Conservation (phyloP, 345 rosid species). For the Populus nigra region DNA sequence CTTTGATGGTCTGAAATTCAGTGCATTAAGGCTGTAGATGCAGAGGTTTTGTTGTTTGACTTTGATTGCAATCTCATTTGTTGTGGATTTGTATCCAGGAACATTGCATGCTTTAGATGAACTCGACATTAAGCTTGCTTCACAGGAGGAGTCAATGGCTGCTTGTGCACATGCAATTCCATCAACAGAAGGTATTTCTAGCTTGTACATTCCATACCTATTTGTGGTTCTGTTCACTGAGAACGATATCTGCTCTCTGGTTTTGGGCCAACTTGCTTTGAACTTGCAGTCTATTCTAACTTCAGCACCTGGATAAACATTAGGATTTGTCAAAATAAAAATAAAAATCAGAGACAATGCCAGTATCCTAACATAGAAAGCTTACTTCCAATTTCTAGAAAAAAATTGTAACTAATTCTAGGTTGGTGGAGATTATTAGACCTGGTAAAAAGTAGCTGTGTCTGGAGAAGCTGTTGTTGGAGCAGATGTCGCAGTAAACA, state of each 20-base stretch:
- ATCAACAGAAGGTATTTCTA: conserved; percentile 71
- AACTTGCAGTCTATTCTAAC: conserved; percentile 81
- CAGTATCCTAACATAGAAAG: neutral
- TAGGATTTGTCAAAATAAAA: neutral
- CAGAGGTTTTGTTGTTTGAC: conserved; percentile 64
- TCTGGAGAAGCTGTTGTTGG: conserved; percentile 88
- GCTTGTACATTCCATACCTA: conserved; percentile 66
- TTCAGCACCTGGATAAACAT: conserved; percentile 61
- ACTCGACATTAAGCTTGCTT: conserved; percentile 63
- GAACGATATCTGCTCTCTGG: conserved; percentile 60
- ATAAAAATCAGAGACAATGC: neutral
- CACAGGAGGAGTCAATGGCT: conserved; percentile 60
- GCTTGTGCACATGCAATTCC: conserved; percentile 72
- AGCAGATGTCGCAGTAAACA: conserved; percentile 95
- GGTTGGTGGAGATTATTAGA: conserved; percentile 22
- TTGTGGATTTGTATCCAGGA: conserved; percentile 74
- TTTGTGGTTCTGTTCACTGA: conserved; percentile 88
- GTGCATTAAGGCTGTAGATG: conserved; percentile 67
- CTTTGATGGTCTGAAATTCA: conserved; percentile 77
- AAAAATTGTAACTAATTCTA: neutral
- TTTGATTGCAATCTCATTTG: conserved; percentile 68
- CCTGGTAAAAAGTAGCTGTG: conserved; percentile 98
- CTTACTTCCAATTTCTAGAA: neutral
- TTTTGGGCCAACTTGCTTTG: conserved; percentile 54
- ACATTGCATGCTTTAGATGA: conserved; percentile 61